These are phyloP conservation scores for Stephania japonica DNA, from an alignment of 164 flowering plant species.

Conservation along the genomic window DNA sequence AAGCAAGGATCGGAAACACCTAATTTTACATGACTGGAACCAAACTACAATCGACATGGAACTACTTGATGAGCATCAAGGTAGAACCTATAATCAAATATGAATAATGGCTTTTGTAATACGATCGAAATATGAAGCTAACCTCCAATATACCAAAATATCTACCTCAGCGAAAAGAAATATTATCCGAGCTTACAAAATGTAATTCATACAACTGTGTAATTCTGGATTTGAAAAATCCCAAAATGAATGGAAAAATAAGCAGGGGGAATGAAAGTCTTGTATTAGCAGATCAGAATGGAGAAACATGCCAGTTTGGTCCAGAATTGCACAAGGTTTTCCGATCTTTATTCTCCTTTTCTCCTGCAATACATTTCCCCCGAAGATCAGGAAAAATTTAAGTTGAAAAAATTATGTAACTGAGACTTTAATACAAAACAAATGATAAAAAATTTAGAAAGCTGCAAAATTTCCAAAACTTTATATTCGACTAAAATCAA, in stretches of 20 bases:
- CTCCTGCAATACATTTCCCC: no score
- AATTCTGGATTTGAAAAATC: neutral
- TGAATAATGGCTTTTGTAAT: neutral
- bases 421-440: no score
- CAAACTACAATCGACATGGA: neutral
- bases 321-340: neutral
- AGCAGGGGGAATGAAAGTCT: neutral
- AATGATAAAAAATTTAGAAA: no score
- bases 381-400: no score
- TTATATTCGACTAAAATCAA: no score
- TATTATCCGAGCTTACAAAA: neutral
- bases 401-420: no score
- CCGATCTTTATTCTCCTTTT: neutral
- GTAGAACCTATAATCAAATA: neutral
- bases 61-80: neutral
- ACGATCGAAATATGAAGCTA: neutral
- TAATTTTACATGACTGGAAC: neutral
- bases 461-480: no score
- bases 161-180: neutral
- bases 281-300: neutral
- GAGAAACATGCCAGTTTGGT: neutral
- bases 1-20: neutral
- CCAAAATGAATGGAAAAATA: neutral
- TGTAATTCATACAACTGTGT: neutral
- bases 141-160: neutral